Percentiles rank a stretch among this genome's conserved stretches.
Conservation (phyloP, 768 basidiomycete species). For the Lactifluus subvellereus region DNA sequence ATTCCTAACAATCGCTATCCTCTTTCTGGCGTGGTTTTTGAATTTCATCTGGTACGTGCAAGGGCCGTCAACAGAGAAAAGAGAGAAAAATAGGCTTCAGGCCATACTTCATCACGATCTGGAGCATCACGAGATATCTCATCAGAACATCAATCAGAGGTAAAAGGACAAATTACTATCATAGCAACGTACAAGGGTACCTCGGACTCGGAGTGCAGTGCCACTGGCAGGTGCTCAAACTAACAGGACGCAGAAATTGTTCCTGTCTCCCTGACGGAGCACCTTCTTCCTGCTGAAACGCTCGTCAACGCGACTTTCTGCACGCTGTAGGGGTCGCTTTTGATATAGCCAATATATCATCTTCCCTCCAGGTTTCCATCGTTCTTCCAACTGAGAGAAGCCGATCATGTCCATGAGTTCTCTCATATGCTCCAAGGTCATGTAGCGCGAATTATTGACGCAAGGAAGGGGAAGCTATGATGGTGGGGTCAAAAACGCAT, state of each 20-base stretch:
- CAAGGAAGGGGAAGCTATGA: conserved; percentile 78
- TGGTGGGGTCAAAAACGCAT: background rate
- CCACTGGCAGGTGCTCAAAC: conserved; percentile 19
- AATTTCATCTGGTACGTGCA: too few species aligned
- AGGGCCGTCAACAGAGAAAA: too few species aligned
- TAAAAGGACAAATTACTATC: too few species aligned
- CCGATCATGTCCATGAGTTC: conserved; percentile 57
- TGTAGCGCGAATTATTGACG: conserved; percentile 78
- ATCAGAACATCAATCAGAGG: background rate
- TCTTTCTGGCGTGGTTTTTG: too few species aligned
- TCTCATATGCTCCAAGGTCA: conserved; percentile 53
- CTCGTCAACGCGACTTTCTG: conserved; percentile 19
- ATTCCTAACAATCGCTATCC: too few species aligned
- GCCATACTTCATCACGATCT: background rate
- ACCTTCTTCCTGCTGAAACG: conserved; percentile 50
- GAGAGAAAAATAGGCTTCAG: too few species aligned
- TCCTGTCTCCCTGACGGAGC: conserved; percentile 62
- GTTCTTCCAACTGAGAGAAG: conserved; percentile 51
- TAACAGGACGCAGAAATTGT: conserved; percentile 69
- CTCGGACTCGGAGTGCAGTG: background rate
- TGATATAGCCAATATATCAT: conserved; percentile 84
- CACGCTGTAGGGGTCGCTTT: conserved; percentile 33
- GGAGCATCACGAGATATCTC: background rate
- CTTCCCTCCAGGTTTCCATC: conserved; percentile 68
- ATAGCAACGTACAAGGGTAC: too few species aligned